These are phyloP conservation scores for Tephrocybe sp. DNA, from an alignment of 768 basidiomycete genomes.

Conservation along the genomic window DNA sequence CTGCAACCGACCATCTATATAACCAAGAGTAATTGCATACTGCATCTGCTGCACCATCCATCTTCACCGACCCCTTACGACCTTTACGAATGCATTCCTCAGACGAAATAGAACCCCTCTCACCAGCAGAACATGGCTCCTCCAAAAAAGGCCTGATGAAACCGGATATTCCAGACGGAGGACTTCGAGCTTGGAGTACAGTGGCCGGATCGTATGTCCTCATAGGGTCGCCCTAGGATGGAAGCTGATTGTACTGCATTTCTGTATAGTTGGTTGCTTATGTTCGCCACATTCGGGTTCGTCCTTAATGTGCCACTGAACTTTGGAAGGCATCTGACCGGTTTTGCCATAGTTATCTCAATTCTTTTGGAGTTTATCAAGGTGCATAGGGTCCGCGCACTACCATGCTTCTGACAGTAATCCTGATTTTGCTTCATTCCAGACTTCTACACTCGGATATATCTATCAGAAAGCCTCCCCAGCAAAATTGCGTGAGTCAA, in stretches of 20 bases:
- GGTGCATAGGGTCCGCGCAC: too few relatives aligned
- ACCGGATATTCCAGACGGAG: slow-evolving; percentile 10
- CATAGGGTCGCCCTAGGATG: background rate
- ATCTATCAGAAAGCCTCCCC: slow-evolving; percentile 2
- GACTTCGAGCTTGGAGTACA: slow-evolving; percentile 13
- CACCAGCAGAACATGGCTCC: background rate
- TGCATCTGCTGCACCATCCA: background rate
- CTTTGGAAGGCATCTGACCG: background rate
- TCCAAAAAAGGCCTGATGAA: background rate
- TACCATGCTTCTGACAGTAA: too few relatives aligned
- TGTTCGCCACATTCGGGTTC: slow-evolving; percentile 17
- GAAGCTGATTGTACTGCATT: background rate
- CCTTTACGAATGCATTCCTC: background rate
- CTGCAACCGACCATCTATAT: too few relatives aligned
- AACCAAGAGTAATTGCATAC: too few relatives aligned
- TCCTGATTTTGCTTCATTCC: too few relatives aligned
- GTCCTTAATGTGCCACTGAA: background rate
- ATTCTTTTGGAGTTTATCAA: slow-evolving; percentile 19
- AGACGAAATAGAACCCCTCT: background rate
- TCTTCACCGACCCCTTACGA: background rate
- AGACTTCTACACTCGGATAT: slow-evolving; percentile 15
- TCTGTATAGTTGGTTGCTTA: slow-evolving; percentile 15
- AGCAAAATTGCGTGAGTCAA: slow-evolving; percentile 15
- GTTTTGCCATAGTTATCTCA: slow-evolving; percentile 3
- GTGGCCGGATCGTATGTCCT: slow-evolving; percentile 13